Base-by-base conservation (phyloP, 495 filamentous ascomycete genomes). In the Penicillium riverlandense region DNA sequence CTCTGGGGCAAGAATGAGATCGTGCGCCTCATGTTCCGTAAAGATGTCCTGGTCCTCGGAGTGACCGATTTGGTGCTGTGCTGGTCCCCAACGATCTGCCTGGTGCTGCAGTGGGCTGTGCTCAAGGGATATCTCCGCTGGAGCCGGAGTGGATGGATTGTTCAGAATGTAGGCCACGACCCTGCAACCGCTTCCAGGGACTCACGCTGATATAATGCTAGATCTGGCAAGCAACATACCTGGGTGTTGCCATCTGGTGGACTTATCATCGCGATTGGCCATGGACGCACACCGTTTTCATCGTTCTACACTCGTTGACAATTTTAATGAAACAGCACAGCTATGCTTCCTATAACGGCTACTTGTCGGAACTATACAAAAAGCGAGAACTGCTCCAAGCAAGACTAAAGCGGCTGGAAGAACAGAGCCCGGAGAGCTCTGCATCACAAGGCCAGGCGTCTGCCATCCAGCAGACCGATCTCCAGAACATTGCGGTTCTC, bases 241-340 rank as follows among this genome's bases (percentile, higher is more conserved):
- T 88, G 37, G 72, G 57, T 11, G 64, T 62, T 7, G 72, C 78
- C 9, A 62, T 87, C 30, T 70, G 73, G 35, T 78, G 82, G 62
- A 78, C 82, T 0, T 67, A 79, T 41, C 69, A 78, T 53, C 67
- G 82, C 4, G 78, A 85, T 36, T 89, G 85, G 85, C 79, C 82
- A 13, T 89, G 85, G 85, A 84, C 86, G 28, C 84, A 77, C 54
- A 75, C 74, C 15, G 74, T 87, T 22, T 88, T 84, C 59, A 82
- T 85, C 29, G 80, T 86, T 4, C 65, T 89, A 37, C 85, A 89
- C 52, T 76, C 74, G 11, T 52, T 86, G 45, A 77, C 81, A 1
- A 80, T 88, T 74, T 47, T 87, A 37, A 88, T 89, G 85, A 89
- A 89, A 62, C 81, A 84, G 55, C 85, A 88, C 54, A 84, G 78